Conservation (phyloP, 805 yeast genomes). For the Ogataea glucozyma region DNA sequence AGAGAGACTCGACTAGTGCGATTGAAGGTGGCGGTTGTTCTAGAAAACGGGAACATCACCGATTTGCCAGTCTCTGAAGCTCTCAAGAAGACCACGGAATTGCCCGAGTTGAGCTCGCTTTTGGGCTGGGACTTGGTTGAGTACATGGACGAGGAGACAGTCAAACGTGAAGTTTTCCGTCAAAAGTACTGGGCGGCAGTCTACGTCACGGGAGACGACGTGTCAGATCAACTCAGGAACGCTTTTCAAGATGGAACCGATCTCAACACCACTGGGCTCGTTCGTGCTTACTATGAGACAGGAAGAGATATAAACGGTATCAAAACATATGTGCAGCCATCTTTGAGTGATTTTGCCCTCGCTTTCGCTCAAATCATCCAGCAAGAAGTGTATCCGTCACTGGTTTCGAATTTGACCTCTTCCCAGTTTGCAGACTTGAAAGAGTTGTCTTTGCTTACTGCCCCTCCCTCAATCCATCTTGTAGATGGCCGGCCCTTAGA, state of each 20-base stretch:
- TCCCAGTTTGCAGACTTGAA: constrained; percentile 26
- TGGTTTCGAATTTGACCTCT: constrained; percentile 34
- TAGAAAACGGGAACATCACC: constrained; percentile 36
- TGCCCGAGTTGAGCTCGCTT: constrained; percentile 13
- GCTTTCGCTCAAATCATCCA: constrained; percentile 27
- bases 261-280: constrained; percentile 30
- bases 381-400: constrained; percentile 22
- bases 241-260: constrained; percentile 41
- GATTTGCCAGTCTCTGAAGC: constrained; percentile 37
- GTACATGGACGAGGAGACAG: constrained; percentile 36
- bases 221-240: constrained; percentile 41
- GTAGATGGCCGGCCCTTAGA: constrained; percentile 53
- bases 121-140: constrained; percentile 43
- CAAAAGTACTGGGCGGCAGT: constrained; percentile 66
- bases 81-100: constrained; percentile 18
- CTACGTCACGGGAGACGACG: constrained; percentile 45
- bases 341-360: constrained; percentile 39
- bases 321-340: constrained; percentile 45
- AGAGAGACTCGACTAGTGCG: constrained; percentile 34
- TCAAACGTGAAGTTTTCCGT: constrained; percentile 47
- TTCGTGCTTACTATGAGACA: constrained; percentile 49
- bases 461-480: constrained; percentile 22
- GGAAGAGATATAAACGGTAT: constrained; percentile 62
- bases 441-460: constrained; percentile 21
- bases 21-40: constrained; percentile 40